Conservation (phyloP, 768 basidiomycete genomes). For the Xerocomellus intermedius region DNA sequence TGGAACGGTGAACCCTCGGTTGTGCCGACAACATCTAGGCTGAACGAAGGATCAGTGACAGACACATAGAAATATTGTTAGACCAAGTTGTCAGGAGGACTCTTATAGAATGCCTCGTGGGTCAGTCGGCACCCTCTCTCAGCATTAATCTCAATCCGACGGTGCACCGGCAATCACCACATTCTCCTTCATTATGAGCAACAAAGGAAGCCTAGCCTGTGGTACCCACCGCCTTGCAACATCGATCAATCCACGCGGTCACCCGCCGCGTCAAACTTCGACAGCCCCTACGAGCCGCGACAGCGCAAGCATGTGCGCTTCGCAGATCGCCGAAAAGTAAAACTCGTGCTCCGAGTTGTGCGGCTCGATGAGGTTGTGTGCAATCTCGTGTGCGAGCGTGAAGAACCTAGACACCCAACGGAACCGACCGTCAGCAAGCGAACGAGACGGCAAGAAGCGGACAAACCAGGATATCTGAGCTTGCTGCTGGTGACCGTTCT, state of each 20-base stretch:
- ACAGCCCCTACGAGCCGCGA: conserved; percentile 30
- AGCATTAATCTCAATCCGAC: background rate
- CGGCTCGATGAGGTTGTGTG: conserved; percentile 82
- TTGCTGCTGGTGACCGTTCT: conserved; percentile 46
- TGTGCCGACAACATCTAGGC: too few species aligned
- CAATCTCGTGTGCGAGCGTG: conserved; percentile 88
- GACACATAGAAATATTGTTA: too few species aligned
- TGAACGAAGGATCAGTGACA: too few species aligned
- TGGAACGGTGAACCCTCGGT: too few species aligned
- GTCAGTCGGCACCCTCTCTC: too few species aligned
- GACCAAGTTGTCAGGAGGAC: too few species aligned
- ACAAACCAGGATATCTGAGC: conserved; percentile 81
- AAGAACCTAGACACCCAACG: conserved; percentile 58
- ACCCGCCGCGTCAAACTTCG: background rate
- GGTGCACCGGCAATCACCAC: background rate
- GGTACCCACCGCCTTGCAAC: background rate
- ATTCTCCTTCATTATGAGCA: background rate
- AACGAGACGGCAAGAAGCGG: background rate
- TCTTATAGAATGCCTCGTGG: too few species aligned
- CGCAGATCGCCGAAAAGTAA: conserved; percentile 89
- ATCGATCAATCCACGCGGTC: background rate
- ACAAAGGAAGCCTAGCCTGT: background rate
- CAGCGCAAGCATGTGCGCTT: conserved; percentile 53
- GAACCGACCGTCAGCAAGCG: background rate
- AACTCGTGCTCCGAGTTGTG: conserved; percentile 95